A percentile compares a stretch with the other conserved stretches of the same genome.
These are phyloP conservation scores for Colletotrichum sp. DNA, from an alignment of 2,329 filamentous ascomycete species.

Conservation along the genomic window DNA sequence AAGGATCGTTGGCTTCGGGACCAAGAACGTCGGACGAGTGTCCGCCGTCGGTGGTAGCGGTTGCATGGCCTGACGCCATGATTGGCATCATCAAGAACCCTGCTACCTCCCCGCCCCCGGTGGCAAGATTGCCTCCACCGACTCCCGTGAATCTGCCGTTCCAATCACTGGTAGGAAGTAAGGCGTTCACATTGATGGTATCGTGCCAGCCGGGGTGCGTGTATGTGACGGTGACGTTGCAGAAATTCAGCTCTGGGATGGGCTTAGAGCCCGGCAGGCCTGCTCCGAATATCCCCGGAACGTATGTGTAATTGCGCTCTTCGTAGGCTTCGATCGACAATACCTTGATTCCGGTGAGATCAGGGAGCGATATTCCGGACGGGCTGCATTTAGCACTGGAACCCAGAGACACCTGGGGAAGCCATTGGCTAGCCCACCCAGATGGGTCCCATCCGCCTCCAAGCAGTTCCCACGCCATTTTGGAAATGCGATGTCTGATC, in stretches of 20 bases:
- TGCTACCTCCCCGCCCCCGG: neutral
- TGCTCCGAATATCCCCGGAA: neutral
- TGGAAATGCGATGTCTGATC: neutral
- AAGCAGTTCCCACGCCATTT: neutral
- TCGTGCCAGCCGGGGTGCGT: slow-evolving; percentile 8
- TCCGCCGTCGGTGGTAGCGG: neutral
- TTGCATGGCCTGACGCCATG: neutral
- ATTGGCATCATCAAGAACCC: neutral
- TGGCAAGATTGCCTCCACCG: slow-evolving; percentile 6
- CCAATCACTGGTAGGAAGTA: slow-evolving; percentile 19
- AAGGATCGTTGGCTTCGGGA: neutral
- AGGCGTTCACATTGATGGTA: slow-evolving; percentile 16
- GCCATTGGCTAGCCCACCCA: neutral
- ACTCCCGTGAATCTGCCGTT: slow-evolving; percentile 16
- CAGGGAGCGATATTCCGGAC: accelerated
- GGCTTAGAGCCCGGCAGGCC: neutral
- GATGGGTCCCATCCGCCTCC: neutral
- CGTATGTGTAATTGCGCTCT: neutral
- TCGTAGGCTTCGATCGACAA: neutral
- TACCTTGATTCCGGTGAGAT: neutral
- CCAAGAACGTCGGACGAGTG: neutral
- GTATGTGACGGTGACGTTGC: slow-evolving; percentile 22
- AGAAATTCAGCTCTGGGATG: neutral
- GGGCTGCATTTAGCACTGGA: neutral
- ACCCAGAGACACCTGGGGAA: neutral